phyloP scores from a whole-genome alignment of 108 stramenopile species.

The Cylindrotheca closterium region DNA sequence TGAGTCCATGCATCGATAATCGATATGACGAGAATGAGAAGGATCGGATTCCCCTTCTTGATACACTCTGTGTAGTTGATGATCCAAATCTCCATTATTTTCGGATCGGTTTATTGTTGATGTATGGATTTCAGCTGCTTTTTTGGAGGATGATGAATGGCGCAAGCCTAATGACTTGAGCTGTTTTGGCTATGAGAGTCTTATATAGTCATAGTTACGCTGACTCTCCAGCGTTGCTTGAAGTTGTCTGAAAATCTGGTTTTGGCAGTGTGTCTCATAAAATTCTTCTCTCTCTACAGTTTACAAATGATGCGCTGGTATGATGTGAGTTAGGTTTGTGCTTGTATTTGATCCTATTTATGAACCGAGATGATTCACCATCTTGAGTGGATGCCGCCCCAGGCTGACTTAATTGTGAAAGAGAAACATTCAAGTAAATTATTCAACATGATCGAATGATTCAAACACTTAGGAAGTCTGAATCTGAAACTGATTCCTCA shows the following conservation, averaged over 20 bases:
- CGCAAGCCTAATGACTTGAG: constrained; percentile 32
- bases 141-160: constrained; percentile 46
- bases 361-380: constrained; percentile 48
- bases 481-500: neutral
- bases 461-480: neutral
- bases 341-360: neutral
- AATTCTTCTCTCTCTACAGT: too few species aligned
- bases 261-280: neutral
- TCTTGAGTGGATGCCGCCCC: constrained; percentile 76
- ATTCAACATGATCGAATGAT: constrained; percentile 63
- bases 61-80: constrained; percentile 49
- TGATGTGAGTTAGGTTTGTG: neutral
- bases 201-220: constrained; percentile 60
- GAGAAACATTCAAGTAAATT: constrained; percentile 78
- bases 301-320: too few species aligned
- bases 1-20: too few species aligned
- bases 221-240: constrained; percentile 38
- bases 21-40: constrained; percentile 48
- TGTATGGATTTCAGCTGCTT: neutral
- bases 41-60: constrained; percentile 70
- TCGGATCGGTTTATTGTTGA: constrained; percentile 38
- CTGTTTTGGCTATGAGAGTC: constrained; percentile 40
- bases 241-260: too few species aligned
- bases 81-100: constrained; percentile 31
- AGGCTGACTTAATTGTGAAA: constrained; percentile 58